phyloP scores from a whole-genome alignment of 2,329 filamentous ascomycete species.

The Stylonectria norvegica region DNA sequence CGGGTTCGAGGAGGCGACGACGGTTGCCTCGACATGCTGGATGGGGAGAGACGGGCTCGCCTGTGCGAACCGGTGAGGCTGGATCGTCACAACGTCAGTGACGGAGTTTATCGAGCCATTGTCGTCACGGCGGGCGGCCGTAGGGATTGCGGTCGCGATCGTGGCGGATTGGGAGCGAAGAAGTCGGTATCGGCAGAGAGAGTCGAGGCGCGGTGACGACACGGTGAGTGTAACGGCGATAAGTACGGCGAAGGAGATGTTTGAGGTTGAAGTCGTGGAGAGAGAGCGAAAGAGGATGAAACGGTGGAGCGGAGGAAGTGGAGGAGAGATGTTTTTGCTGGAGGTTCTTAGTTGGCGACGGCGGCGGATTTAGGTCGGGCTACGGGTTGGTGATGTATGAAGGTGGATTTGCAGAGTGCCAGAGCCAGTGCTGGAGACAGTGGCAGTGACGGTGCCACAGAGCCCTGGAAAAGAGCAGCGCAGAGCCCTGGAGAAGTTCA shows the following conservation, averaged over 20 bases:
- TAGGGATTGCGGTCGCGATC: conserved; percentile 1
- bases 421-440: conserved; percentile 9
- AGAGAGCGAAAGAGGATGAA: conserved; percentile 20
- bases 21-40: conserved; percentile 28
- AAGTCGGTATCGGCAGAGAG: conserved; percentile 1
- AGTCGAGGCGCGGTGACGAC: conserved; percentile 1
- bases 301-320: conserved; percentile 18
- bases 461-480: too few relatives aligned
- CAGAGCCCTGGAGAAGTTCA: too few relatives aligned
- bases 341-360: conserved; percentile 26
- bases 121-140: conserved; percentile 10
- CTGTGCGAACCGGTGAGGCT: conserved; percentile 18
- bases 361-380: conserved; percentile 19
- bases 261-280: conserved; percentile 17
- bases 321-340: conserved; percentile 15
- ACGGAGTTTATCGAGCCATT: conserved; percentile 28
- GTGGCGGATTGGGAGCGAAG: conserved; percentile 4
- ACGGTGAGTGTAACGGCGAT: too few relatives aligned
- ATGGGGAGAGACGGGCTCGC: conserved; percentile 20
- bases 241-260: conserved; percentile 13
- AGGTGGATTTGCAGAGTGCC: conserved; percentile 18
- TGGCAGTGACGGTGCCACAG: conserved; percentile 11
- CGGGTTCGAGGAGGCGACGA: conserved; percentile 19
- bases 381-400: conserved; percentile 24
- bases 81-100: conserved; percentile 20